Evolutionary conservation across 2,329 filamentous ascomycete species (phyloP).

Genomic region (Alternaria brassicicola): DNA sequence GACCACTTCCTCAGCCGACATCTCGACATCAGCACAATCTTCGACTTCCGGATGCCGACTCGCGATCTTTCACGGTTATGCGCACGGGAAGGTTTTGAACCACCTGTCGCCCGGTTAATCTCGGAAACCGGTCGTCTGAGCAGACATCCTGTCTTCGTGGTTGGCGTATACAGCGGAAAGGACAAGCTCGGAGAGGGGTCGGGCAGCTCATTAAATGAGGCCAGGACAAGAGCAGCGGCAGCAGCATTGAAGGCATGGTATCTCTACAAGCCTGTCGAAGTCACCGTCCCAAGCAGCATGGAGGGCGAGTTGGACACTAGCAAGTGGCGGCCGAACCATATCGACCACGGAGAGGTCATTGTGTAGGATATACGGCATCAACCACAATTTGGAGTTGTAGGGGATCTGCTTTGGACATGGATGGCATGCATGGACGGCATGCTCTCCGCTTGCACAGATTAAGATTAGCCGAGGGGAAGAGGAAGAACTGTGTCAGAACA

Average conservation of each 20-base stretch:
- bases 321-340: slow-evolving; percentile 61
- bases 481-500: background rate
- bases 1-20: slow-evolving; percentile 82
- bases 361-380: slow-evolving; percentile 35
- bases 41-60: slow-evolving; percentile 83
- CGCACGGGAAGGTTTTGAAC: slow-evolving; percentile 84
- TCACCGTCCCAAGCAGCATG: slow-evolving; percentile 59
- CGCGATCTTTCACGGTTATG: slow-evolving; percentile 84
- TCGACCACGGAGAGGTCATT: slow-evolving; percentile 65
- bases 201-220: slow-evolving; percentile 77
- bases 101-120: slow-evolving; percentile 83
- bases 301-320: slow-evolving; percentile 44
- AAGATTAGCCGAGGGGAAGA: background rate
- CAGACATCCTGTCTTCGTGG: slow-evolving; percentile 86
- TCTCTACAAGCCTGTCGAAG: slow-evolving; percentile 77
- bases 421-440: slow-evolving; percentile 17
- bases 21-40: slow-evolving; percentile 76
- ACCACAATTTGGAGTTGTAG: slow-evolving; percentile 29
- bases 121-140: slow-evolving; percentile 88
- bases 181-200: slow-evolving; percentile 94
- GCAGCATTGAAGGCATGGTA: slow-evolving; percentile 94
- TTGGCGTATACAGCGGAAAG: slow-evolving; percentile 88
- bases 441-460: slow-evolving; percentile 27
- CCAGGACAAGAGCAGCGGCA: slow-evolving; percentile 78
- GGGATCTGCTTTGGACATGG: slow-evolving; percentile 9